Base-by-base conservation (phyloP, 2,329 filamentous ascomycete species). In the Aphanocladium album region DNA sequence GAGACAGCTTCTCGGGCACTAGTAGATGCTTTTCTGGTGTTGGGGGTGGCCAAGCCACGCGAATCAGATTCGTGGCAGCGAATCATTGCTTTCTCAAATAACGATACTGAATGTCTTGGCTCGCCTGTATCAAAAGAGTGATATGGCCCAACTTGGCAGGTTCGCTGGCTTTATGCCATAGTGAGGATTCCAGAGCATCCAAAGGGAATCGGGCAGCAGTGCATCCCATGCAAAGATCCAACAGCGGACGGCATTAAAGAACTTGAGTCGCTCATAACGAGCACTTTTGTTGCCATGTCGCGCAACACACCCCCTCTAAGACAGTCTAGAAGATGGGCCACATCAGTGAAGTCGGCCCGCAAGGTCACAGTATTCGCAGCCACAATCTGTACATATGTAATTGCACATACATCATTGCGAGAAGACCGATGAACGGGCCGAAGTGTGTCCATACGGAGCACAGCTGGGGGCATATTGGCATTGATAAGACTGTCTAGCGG, bases 341-440 rank as follows among this genome's bases (percentile, higher is more conserved):
- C 21, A 39, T 37, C 47, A 14, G 21, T 37, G 43, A 33, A 57
- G 46, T 57, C 55, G 55, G 45, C 45, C 55, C 55, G 55, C 45
- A 50, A 8, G 19, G 21, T 19, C n/a, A 41, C 21, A 21, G 17
- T 12, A 30, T 16, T 9, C 21, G 21, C 21, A 46, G 55, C 55
- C 55, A 50, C 55, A 49, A 57, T 57, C 30, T 57, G 55, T 45
- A 50, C 9, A 50, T 41, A 12, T 47, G 53, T 56, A 23, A 56
- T 37, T 49, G 54, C 41, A 19, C 25, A 46, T 41, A 19, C 25
- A 46, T 45, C 30, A 17, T 41, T 25, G 53, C 41, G 23, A 43
- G 14, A 23, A 8, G 43, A 46, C 23, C 11, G 12, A 14, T 46
- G 23, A 8, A 23, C 21, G 19, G 8, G 9, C 23, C 19, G 43